These are phyloP conservation scores for Colletotrichum sp. DNA, from an alignment of 2,329 filamentous ascomycete genomes.

Conservation along the genomic window DNA sequence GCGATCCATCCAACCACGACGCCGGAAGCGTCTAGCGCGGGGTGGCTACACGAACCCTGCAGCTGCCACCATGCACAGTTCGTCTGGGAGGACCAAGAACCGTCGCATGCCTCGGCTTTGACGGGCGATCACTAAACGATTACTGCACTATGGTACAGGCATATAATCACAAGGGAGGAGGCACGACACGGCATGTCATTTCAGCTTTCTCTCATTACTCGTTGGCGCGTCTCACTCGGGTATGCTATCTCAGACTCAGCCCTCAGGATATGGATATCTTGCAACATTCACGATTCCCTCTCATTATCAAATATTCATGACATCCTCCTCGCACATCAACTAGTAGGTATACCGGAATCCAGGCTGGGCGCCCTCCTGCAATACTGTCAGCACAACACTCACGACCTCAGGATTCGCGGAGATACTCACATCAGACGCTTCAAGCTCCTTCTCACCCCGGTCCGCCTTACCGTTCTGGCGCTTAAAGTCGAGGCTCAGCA, in stretches of 20 bases:
- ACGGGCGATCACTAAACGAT: not conserved
- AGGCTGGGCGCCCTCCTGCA: slow-evolving; percentile 21
- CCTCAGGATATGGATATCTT: not conserved
- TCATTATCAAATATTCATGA: not conserved
- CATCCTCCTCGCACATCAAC: not conserved
- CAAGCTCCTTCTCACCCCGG: slow-evolving; percentile 56
- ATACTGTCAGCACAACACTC: not conserved
- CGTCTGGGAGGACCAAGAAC: not conserved
- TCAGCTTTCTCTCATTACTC: not conserved
- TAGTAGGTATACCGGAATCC: slow-evolving; percentile 42
- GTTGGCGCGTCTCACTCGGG: not conserved
- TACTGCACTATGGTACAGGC: not conserved
- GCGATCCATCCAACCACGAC: not conserved
- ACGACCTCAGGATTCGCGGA: not conserved
- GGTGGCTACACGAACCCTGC: not conserved
- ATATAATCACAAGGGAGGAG: not conserved
- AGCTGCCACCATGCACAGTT: not conserved
- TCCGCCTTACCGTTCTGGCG: slow-evolving; percentile 55
- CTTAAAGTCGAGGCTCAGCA: slow-evolving; percentile 46
- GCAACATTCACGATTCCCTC: not conserved
- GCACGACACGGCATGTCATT: not conserved
- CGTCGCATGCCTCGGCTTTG: slow-evolving; percentile 2
- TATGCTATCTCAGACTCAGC: not conserved
- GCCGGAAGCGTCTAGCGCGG: not conserved
- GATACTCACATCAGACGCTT: slow-evolving; percentile 53